These are phyloP conservation scores for Viola odorata DNA, from an alignment of 345 rosid species.

Conservation along the genomic window DNA sequence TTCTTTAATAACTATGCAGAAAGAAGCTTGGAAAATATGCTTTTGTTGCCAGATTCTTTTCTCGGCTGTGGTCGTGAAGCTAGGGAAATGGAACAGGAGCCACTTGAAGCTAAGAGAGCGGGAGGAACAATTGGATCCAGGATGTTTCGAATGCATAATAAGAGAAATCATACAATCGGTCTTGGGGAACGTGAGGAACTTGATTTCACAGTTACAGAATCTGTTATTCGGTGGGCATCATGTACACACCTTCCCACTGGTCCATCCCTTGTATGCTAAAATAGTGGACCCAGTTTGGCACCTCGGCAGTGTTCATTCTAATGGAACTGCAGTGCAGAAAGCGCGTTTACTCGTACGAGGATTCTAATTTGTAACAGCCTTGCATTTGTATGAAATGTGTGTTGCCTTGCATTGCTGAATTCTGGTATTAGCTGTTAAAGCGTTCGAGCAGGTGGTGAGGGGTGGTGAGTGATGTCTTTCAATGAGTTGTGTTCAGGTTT, in stretches of 20 bases:
- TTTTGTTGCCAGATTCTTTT: slow-evolving; percentile 25
- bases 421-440: neutral
- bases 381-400: neutral
- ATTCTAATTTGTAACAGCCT: neutral
- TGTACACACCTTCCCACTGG: slow-evolving; percentile 52
- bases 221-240: slow-evolving; percentile 67
- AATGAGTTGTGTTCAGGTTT: neutral
- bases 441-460: slow-evolving; percentile 9
- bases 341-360: neutral
- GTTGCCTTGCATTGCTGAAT: slow-evolving; percentile 1
- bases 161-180: slow-evolving; percentile 56
- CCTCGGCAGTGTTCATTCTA: neutral
- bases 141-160: slow-evolving; percentile 40
- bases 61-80: slow-evolving; percentile 17
- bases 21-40: slow-evolving; percentile 20
- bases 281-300: neutral
- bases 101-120: slow-evolving; percentile 28
- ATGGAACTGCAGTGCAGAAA: neutral
- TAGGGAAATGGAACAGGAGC: slow-evolving; percentile 27
- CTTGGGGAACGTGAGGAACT: slow-evolving; percentile 49
- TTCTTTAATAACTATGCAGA: slow-evolving; percentile 15
- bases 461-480: slow-evolving; percentile 6
- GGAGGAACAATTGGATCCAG: slow-evolving; percentile 32
- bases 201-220: slow-evolving; percentile 41
- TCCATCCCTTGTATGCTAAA: slow-evolving; percentile 50